These are phyloP conservation scores for Penicillium sp. DNA, from an alignment of 2,329 filamentous ascomycete genomes.

Conservation along the genomic window DNA sequence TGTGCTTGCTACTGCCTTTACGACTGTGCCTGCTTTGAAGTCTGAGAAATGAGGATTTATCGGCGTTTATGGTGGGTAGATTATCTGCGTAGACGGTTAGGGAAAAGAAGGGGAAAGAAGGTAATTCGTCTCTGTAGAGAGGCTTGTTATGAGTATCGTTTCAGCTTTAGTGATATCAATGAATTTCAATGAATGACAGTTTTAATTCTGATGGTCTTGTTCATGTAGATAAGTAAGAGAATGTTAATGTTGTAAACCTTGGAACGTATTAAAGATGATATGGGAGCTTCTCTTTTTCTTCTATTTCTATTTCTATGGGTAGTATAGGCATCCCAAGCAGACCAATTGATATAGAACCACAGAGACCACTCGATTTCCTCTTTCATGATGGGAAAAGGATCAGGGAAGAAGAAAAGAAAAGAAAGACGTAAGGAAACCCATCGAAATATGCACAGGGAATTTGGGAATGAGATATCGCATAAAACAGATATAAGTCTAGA, in stretches of 20 bases:
- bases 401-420: neutral
- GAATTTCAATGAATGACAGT: constrained; percentile 1
- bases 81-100: neutral
- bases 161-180: constrained; percentile 2
- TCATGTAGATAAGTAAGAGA: neutral
- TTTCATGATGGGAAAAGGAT: neutral
- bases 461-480: constrained; percentile 5
- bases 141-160: neutral
- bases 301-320: constrained; percentile 22
- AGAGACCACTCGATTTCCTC: neutral
- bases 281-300: neutral
- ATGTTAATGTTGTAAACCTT: neutral
- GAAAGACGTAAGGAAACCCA: constrained; percentile 7
- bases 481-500: constrained; percentile 10
- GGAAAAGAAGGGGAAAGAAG: neutral
- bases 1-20: constrained; percentile 6
- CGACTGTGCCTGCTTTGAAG: neutral
- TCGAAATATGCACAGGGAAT: constrained; percentile 18
- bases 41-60: neutral
- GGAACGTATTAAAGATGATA: neutral
- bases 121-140: neutral
- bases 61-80: neutral
- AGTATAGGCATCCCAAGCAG: neutral
- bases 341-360: neutral
- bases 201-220: neutral